These are phyloP conservation scores for Aspergillus sparsus DNA, from an alignment of 495 filamentous ascomycete genomes.

Conservation along the genomic window DNA sequence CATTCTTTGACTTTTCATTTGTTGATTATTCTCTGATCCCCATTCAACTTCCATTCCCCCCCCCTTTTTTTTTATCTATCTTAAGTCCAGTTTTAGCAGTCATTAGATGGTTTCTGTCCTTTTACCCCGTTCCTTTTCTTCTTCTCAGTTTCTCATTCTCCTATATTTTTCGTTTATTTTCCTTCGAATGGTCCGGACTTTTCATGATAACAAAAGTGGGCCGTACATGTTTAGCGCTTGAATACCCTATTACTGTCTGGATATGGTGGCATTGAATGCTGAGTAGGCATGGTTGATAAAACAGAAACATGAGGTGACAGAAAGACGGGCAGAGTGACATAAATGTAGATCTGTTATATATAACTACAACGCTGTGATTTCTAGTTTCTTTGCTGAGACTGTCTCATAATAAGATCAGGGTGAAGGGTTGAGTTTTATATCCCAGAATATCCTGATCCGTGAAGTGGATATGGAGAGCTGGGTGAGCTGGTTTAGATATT, in stretches of 20 bases:
- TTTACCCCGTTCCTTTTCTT: conserved; percentile 2
- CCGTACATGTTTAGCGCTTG: conserved; percentile 17
- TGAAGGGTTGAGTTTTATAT: too few species aligned
- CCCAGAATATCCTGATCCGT: too few species aligned
- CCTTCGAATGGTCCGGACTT: not conserved
- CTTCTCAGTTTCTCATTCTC: conserved; percentile 11
- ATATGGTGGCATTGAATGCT: conserved; percentile 6
- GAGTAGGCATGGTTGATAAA: conserved; percentile 1
- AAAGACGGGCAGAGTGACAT: not conserved
- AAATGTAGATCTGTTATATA: conserved; percentile 6
- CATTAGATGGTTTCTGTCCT: conserved; percentile 18
- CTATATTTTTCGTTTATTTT: conserved; percentile 1
- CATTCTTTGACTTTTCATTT: not conserved
- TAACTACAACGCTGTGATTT: conserved; percentile 3
- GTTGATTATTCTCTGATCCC: conserved; percentile 14
- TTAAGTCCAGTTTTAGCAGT: conserved; percentile 11
- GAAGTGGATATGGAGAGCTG: too few species aligned
- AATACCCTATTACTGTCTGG: conserved; percentile 19
- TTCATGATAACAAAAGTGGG: conserved; percentile 14
- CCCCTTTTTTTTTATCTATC: conserved; percentile 32
- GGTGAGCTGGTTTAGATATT: too few species aligned
- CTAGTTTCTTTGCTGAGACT: too few species aligned
- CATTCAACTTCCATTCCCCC: conserved; percentile 24
- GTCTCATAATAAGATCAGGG: too few species aligned
- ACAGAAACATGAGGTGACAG: not conserved